These are phyloP conservation scores for Phytophthora rubi DNA, from an alignment of 352 stramenopile genomes.

Conservation along the genomic window DNA sequence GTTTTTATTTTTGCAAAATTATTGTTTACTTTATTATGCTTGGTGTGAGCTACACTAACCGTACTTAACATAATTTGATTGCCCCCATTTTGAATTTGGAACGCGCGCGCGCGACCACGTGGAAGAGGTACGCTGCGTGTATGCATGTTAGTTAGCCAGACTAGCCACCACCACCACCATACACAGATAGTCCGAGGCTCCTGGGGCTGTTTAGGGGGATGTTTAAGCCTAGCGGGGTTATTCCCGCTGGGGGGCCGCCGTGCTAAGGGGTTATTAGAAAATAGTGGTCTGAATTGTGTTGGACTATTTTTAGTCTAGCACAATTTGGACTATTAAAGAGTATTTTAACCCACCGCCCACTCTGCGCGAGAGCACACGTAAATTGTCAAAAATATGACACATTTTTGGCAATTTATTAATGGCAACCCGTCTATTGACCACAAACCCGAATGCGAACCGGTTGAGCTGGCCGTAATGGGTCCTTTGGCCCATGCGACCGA, in stretches of 20 bases:
- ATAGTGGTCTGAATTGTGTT: not conserved
- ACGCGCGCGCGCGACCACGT: not conserved
- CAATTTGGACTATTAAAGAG: not conserved
- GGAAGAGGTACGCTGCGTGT: not conserved
- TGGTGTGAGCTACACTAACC: no score
- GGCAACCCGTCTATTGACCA: no score
- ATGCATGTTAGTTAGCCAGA: not conserved
- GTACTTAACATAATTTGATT: not conserved
- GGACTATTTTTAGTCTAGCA: not conserved
- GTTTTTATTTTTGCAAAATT: no score
- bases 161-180: not conserved
- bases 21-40: no score
- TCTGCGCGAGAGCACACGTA: not conserved
- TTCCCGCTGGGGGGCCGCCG: not conserved
- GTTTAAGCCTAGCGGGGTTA: not conserved
- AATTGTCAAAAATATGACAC: not conserved
- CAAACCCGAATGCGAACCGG: no score
- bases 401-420: not conserved
- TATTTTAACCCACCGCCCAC: conserved; percentile 2
- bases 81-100: not conserved
- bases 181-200: not conserved
- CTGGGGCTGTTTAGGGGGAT: no score
- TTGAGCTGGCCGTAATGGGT: no score
- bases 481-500: no score
- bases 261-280: not conserved